Conservation (phyloP, 768 basidiomycete species). For the Rhodosporidiobolus sp. region DNA sequence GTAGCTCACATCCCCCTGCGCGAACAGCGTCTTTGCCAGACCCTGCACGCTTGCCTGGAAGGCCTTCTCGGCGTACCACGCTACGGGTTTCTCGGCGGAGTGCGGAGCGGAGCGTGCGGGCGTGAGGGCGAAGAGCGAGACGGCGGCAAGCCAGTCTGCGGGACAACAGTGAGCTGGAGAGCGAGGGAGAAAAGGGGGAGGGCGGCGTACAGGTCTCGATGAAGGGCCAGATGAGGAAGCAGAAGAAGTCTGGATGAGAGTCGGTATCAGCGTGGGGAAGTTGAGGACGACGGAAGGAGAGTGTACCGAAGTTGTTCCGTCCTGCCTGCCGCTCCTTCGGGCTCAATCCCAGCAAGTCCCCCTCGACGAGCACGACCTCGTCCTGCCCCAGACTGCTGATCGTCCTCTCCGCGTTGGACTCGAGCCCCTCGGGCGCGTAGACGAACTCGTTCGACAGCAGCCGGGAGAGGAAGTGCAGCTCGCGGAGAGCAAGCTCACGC, state of each 20-base stretch:
- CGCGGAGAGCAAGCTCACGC: constrained; percentile 15
- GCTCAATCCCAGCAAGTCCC: constrained; percentile 21
- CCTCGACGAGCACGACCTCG: constrained; percentile 36
- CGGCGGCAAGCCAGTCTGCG: constrained; percentile 39
- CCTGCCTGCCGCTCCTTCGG: constrained; percentile 28
- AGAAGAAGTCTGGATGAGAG: constrained; percentile 38
- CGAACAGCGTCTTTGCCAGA: constrained; percentile 35
- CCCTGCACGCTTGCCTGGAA: constrained; percentile 32
- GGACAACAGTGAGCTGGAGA: background rate
- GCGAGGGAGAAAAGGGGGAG: background rate
- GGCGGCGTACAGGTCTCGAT: constrained; percentile 23
- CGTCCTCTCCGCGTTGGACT: constrained; percentile 36
- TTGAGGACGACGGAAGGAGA: background rate
- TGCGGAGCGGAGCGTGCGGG: background rate
- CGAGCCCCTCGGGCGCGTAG: constrained; percentile 40
- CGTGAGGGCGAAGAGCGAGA: constrained; percentile 35
- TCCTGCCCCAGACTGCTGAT: constrained; percentile 34
- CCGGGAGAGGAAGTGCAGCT: constrained; percentile 40
- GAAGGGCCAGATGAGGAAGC: constrained; percentile 41
- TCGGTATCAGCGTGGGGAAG: background rate
- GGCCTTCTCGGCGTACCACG: constrained; percentile 32
- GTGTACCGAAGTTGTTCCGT: constrained; percentile 21
- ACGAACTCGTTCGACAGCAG: constrained; percentile 44
- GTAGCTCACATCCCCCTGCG: constrained; percentile 41
- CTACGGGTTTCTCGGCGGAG: constrained; percentile 6